Base-by-base conservation (phyloP, 225 moss, liverwort and hornwort species). In the Takakia lepidozioides region DNA sequence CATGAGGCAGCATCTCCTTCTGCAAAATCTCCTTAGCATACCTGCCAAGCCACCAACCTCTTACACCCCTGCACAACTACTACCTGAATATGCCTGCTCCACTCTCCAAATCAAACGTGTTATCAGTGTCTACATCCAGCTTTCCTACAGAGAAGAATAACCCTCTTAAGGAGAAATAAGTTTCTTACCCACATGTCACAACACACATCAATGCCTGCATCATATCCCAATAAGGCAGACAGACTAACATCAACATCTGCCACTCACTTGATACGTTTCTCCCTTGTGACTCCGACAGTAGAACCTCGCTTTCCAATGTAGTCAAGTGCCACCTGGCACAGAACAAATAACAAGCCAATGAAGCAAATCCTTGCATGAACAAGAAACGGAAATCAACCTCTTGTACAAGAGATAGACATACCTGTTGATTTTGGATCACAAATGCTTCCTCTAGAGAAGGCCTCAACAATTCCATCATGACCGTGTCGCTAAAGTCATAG, bases 261-360 rank as follows among this genome's bases (percentile, higher is more conserved):
- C 40, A 69, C 69, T 69, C 54, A 70, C 73, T 91, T 98, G 19
- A 98, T 98, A 61, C 91, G 98, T 62, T 91, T 91, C 61, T 91
- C 91, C 61, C 71, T 81, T 1, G 91, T 98, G 14, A 98, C 98
- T 58, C 98, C 98, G 39, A 98, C 98, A 51, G 98, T 98, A 14
- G 98, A 91, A 15, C 98, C 98, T 65, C 98, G 74, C 61, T 98
- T 98, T 64, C 98, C 98, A 57, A 98, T 98, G 70, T 98, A 98
- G 65, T 98, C 98, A 21, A 98, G 87, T 27, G 98, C 98, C 50
- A 98, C 98, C 70, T 70, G 58, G 19, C 27, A 18, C 30, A 42
- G 28, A 48, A 24, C 45, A 9, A 46, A 4, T 13, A 46, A 26
- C 14, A 20, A 23, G 25, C 25, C 4, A 56, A n/a, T 32, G 32